A percentile compares a stretch with the other conserved stretches of the same genome.
Conservation (phyloP, 768 basidiomycete genomes). For the Symmetrospora coprosmae region DNA sequence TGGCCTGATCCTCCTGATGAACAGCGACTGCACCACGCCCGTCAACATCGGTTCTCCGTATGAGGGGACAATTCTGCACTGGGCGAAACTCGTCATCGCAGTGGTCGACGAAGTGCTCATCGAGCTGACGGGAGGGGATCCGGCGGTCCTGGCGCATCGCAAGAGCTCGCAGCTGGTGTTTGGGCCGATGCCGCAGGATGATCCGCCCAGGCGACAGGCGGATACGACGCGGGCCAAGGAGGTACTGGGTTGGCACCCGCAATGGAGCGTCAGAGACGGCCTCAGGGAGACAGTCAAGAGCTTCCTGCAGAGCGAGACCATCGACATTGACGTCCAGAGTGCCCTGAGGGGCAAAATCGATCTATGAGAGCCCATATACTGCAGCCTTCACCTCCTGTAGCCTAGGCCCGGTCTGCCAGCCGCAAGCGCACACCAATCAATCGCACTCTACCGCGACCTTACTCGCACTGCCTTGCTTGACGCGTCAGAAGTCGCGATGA, state of each 20-base stretch:
- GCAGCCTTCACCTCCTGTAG: too few species aligned
- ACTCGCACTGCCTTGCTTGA: too few species aligned
- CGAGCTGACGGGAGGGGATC: slow-evolving; percentile 38
- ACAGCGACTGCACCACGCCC: slow-evolving; percentile 77
- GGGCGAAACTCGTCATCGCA: slow-evolving; percentile 80
- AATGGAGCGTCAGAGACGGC: slow-evolving; percentile 84
- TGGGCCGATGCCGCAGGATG: slow-evolving; percentile 64
- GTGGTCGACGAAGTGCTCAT: slow-evolving; percentile 84
- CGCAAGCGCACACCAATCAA: too few species aligned
- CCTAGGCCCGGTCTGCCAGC: too few species aligned
- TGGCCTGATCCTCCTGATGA: slow-evolving; percentile 47
- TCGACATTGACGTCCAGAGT: slow-evolving; percentile 8
- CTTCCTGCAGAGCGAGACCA: slow-evolving; percentile 39
- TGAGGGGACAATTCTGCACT: slow-evolving; percentile 89
- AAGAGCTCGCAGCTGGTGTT: slow-evolving; percentile 50
- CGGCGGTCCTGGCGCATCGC: neutral
- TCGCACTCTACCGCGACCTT: too few species aligned
- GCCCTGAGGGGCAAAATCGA: neutral
- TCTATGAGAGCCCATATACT: too few species aligned
- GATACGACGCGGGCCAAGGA: slow-evolving; percentile 84
- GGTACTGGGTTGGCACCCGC: slow-evolving; percentile 71
- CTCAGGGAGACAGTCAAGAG: slow-evolving; percentile 88
- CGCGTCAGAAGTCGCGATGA: too few species aligned
- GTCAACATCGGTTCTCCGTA: slow-evolving; percentile 93
- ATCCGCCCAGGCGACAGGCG: slow-evolving; percentile 84